Base-by-base conservation (phyloP, 805 yeast genomes). In the Priceomyces castillae region DNA sequence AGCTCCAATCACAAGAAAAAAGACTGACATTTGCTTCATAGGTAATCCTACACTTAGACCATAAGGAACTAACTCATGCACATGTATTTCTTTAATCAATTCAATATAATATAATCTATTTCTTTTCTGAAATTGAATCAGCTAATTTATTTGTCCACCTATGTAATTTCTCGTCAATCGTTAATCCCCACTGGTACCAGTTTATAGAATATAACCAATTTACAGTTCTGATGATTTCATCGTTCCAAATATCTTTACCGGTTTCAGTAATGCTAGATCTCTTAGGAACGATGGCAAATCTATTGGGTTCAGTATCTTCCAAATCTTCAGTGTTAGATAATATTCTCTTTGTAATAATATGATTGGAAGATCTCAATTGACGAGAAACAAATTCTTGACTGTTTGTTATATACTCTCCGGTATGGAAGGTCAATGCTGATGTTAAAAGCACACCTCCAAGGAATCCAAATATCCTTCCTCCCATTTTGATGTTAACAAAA, bases 181-280 rank as follows among this genome's bases (percentile, higher is more conserved):
- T 54, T 31, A 67, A 52, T 1, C 71, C 73, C 51, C 60, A 53
- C 44, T 66, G 64, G 61, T 76, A 67, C 75, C 80, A 65, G 58
- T 74, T 72, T 48, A 78, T 68, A 37, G 74, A 55, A 54, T 84
- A 84, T 11, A 84, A 51, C 78, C 85, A 82, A 51, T 80, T 80
- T 17, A 82, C 86, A 46, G 77, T 74, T 35, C 67, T 70, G 44
- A 84, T 73, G 42, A 86, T 75, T 58, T 85, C 90, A 36, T 78
- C 81, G 57, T 86, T 83, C 95, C 95, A 86, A 34, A 86, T 71
- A 55, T 86, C 95, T 51, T 82, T 84, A 47, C 77, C 69, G 0
- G 90, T 82, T 60, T 87, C 90, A 7, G 55, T 55, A 25, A 80
- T 47, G 18, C 65, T 59, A 9, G 69, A n/a, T n/a, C n/a, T n/a